Evolutionary conservation across 169 alveolate species (phyloP).

Genomic region (Pseudocohnilembus persalinus): DNA sequence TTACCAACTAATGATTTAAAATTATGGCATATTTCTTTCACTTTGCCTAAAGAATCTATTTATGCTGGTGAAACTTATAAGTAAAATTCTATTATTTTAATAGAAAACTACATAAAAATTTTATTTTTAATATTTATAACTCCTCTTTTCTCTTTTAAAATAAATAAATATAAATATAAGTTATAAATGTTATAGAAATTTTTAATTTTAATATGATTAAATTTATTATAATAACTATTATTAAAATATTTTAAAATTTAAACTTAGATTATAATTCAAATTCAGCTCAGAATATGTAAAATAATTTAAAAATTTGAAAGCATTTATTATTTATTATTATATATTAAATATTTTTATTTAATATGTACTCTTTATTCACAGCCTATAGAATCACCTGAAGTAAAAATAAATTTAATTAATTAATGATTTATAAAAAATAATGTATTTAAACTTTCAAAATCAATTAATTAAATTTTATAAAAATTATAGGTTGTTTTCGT

Average conservation of each 20-base stretch:
- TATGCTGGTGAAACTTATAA: slow-evolving; percentile 75
- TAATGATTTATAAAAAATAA: too few species aligned
- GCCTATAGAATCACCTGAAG: slow-evolving; percentile 93
- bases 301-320: slow-evolving; percentile 8
- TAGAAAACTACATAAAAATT: not conserved
- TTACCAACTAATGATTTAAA: slow-evolving; percentile 57
- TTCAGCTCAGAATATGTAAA: slow-evolving; percentile 70
- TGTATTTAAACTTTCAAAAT: too few species aligned
- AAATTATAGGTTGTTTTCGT: slow-evolving; percentile 62
- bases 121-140: too few species aligned
- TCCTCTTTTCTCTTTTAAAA: too few species aligned
- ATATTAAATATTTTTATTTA: too few species aligned
- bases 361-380: not conserved
- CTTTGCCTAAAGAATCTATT: slow-evolving; percentile 80
- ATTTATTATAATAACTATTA: too few species aligned
- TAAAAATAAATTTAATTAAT: slow-evolving; percentile 4
- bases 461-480: not conserved
- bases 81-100: not conserved
- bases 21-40: slow-evolving; percentile 76
- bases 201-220: too few species aligned
- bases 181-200: too few species aligned
- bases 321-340: slow-evolving; percentile 15
- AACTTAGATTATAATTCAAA: slow-evolving; percentile 65
- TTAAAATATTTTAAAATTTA: too few species aligned
- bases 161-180: too few species aligned